Percentiles rank a stretch among this genome's conserved stretches.
Evolutionary conservation across 495 filamentous ascomycete species (phyloP).

Genomic region (Neurospora sp.): DNA sequence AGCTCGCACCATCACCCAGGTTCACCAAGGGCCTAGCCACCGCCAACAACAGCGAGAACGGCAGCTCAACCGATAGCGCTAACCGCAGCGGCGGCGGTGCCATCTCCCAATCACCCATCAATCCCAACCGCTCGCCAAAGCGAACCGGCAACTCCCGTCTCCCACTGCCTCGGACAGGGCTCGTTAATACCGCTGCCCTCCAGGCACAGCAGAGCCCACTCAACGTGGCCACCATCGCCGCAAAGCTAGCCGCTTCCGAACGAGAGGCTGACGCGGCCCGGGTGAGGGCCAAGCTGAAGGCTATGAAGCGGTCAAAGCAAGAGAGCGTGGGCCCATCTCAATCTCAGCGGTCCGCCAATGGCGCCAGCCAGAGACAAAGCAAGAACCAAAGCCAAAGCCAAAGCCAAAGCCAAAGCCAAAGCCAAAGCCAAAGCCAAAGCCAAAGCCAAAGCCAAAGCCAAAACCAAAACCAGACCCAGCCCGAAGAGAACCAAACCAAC

Average conservation of each 20-base stretch:
- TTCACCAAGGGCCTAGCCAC: background rate
- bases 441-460: background rate
- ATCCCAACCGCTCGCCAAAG: constrained; percentile 11
- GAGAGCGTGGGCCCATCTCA: constrained; percentile 1
- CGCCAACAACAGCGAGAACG: constrained; percentile 1
- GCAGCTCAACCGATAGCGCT: constrained; percentile 9
- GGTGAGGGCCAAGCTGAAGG: constrained; percentile 44
- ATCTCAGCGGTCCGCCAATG: background rate
- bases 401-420: background rate
- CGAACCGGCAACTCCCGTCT: constrained; percentile 29
- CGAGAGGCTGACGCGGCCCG: constrained; percentile 46
- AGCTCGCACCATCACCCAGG: background rate
- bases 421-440: background rate
- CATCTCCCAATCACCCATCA: constrained; percentile 3
- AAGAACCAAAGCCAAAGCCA: background rate
- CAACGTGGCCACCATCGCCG: constrained; percentile 43
- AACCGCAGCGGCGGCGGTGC: background rate
- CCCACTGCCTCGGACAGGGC: constrained; percentile 24
- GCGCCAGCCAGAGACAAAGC: background rate
- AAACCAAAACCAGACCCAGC: background rate
- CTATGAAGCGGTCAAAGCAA: constrained; percentile 24
- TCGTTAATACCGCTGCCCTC: constrained; percentile 9
- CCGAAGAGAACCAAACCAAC: background rate
- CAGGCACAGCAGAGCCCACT: constrained; percentile 39
- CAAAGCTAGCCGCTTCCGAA: constrained; percentile 46